Evolutionary conservation across 1,284 basidiomycete species (phyloP).

Genomic region (Malassezia arunalokei): DNA sequence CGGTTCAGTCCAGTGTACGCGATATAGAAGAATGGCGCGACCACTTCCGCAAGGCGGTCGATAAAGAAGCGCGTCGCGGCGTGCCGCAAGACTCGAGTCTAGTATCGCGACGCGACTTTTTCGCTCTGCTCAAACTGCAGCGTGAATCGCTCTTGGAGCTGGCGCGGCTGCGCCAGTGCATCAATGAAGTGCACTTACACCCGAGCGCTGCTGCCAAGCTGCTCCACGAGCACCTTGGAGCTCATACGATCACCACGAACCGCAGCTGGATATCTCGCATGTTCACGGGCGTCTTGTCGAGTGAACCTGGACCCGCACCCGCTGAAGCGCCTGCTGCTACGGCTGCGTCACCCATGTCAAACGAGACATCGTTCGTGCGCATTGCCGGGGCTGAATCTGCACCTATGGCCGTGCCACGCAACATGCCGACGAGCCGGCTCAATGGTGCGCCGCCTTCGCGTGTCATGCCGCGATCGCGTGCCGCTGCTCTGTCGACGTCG

Average conservation of each 20-base stretch:
- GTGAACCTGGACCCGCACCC: not conserved
- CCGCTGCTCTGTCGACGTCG: not conserved
- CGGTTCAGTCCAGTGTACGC: slow-evolving; percentile 61
- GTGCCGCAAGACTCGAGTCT: slow-evolving; percentile 32
- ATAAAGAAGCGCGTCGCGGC: slow-evolving; percentile 48
- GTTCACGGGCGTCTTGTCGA: slow-evolving; percentile 2
- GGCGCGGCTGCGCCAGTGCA: slow-evolving; percentile 63
- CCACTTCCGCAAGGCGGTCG: slow-evolving; percentile 57
- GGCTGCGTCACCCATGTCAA: not conserved
- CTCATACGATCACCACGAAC: slow-evolving; percentile 1
- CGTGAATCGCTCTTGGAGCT: slow-evolving; percentile 74
- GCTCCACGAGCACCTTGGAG: slow-evolving; percentile 37
- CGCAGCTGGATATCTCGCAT: slow-evolving; percentile 17
- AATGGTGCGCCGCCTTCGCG: slow-evolving; percentile 1
- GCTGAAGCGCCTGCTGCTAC: not conserved
- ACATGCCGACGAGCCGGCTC: not conserved
- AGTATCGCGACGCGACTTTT: slow-evolving; percentile 70
- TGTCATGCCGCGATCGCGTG: not conserved
- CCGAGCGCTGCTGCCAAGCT: slow-evolving; percentile 55
- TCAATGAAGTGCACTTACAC: slow-evolving; percentile 84
- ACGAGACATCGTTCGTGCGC: slow-evolving; percentile 6
- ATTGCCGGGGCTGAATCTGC: not conserved
- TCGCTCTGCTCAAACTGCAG: slow-evolving; percentile 68
- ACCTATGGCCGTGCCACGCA: slow-evolving; percentile 2
- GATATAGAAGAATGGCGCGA: slow-evolving; percentile 62